Evolutionary conservation across 441 rosid genomes (phyloP), one percentile per base, ranked within the genome.

Genomic region (Macaranga tanarius): DNA sequence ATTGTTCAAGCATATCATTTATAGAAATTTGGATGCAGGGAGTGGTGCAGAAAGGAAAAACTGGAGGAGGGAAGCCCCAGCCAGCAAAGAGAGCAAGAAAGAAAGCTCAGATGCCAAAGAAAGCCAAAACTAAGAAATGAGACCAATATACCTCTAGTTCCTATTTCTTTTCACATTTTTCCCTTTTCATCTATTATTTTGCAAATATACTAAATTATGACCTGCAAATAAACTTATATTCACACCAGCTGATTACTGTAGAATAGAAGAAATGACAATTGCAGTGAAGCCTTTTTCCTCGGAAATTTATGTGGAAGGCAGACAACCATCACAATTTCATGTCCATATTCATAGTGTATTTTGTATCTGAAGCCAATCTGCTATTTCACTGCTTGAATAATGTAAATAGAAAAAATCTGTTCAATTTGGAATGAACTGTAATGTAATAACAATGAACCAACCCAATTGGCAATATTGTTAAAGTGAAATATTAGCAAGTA

Each of bases 71-170:
- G 80, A 90, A 87, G 84, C 77, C 83, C 57, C 90, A 81, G 66
- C 86, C 88, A 65, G 76, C 85, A 44, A 89, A 84, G 81, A 90
- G 80, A 83, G 83, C 67, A 67, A 84, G 78, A 76, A 92, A 87
- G 89, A 87, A 84, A 81, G 72, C 80, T 10, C 80, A 62, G 65
- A 77, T 45, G 54, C 73, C 90, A 54, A 90, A 81, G 84, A 90
- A 82, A 80, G 67, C 82, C 68, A 79, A 74, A 62, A 70, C 83
- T 38, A 94, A 82, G 87, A 92, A 89, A 85, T 92, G 84, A 92
- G 79, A 76, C 59, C 10, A 8, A 16, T 12, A n/a, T 15, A 0
- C 28, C 1, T 25, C 2, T 22, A 4, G 19, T 42, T 10, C 9
- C 3, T 9, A 60, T 62, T 19, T 19, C 0, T 25, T 10, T 1